phyloP scores from a whole-genome alignment of 768 basidiomycete species.

The Lactarius tabidus region DNA sequence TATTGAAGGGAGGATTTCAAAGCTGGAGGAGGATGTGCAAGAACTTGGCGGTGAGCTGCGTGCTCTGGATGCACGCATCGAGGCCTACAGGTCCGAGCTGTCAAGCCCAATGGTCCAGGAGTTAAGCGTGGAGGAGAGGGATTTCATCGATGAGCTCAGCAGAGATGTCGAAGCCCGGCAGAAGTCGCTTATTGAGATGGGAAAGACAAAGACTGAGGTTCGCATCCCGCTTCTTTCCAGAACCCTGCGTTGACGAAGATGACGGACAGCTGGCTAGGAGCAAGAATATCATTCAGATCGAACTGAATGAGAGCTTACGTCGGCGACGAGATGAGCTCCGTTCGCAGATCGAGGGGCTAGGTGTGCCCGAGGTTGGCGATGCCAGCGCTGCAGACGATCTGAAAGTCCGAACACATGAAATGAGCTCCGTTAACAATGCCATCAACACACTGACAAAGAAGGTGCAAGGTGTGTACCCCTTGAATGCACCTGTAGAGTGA shows the following conservation, averaged over 20 bases:
- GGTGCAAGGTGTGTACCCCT: slow-evolving; percentile 46
- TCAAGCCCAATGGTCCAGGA: slow-evolving; percentile 69
- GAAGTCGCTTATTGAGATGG: slow-evolving; percentile 64
- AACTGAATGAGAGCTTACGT: slow-evolving; percentile 84
- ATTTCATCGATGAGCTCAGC: slow-evolving; percentile 58
- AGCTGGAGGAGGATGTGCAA: slow-evolving; percentile 61
- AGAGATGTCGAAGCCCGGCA: slow-evolving; percentile 74
- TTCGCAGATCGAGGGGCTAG: slow-evolving; percentile 70
- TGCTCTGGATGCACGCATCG: slow-evolving; percentile 55
- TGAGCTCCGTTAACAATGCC: slow-evolving; percentile 58
- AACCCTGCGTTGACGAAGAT: slow-evolving; percentile 7
- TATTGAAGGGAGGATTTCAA: slow-evolving; percentile 52
- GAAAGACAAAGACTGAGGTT: slow-evolving; percentile 68
- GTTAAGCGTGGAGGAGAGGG: slow-evolving; percentile 69
- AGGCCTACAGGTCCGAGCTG: slow-evolving; percentile 66
- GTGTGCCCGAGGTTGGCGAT: slow-evolving; percentile 53
- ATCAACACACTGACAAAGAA: slow-evolving; percentile 63
- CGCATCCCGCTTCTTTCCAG: slow-evolving; percentile 27
- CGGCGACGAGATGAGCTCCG: slow-evolving; percentile 77
- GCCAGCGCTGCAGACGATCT: slow-evolving; percentile 61
- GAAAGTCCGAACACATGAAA: slow-evolving; percentile 62
- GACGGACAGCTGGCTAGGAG: slow-evolving; percentile 58
- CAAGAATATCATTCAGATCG: slow-evolving; percentile 85
- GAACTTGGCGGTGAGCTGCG: slow-evolving; percentile 72
- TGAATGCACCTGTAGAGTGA: neutral